These are phyloP conservation scores for Plenodomus biglobosus DNA, from an alignment of 2,329 filamentous ascomycete species.

Conservation along the genomic window DNA sequence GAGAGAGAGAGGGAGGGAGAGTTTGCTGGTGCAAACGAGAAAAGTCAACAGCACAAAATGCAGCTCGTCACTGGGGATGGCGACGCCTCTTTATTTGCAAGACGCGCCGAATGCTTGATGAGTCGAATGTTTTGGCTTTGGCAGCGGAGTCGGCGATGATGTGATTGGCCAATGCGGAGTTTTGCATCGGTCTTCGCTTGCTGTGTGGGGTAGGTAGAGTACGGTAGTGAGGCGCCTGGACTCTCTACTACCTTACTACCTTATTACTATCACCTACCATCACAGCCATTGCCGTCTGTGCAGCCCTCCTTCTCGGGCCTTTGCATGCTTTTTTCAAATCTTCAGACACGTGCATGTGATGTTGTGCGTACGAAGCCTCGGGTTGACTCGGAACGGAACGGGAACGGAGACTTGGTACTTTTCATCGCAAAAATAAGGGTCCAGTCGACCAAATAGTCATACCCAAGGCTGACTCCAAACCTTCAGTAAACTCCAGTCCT, in stretches of 20 bases:
- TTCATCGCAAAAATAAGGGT: neutral
- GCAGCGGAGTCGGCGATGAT: slow-evolving; percentile 24
- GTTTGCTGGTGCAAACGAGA: neutral
- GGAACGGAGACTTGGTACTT: no score
- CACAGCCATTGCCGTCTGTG: slow-evolving; percentile 7
- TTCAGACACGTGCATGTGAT: neutral
- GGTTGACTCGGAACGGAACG: no score
- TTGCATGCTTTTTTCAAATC: neutral
- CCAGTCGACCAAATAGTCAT: neutral
- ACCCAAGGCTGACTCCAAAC: no score
- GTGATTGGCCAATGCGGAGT: slow-evolving; percentile 28
- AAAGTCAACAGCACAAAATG: neutral
- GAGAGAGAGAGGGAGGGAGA: no score
- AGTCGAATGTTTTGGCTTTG: slow-evolving; percentile 28
- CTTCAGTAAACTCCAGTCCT: no score
- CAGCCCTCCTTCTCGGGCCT: slow-evolving; percentile 1
- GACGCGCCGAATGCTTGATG: slow-evolving; percentile 20
- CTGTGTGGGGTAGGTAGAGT: no score
- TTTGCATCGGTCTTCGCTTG: slow-evolving; percentile 8
- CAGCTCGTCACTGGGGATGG: slow-evolving; percentile 1
- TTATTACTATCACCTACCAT: no score
- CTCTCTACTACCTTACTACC: no score
- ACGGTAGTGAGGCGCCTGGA: slow-evolving; percentile 2
- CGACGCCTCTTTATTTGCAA: slow-evolving; percentile 4
- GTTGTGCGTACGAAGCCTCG: no score